Evolutionary conservation across 352 stramenopile species (phyloP).

Genomic region (Globisporangium mamillatum): DNA sequence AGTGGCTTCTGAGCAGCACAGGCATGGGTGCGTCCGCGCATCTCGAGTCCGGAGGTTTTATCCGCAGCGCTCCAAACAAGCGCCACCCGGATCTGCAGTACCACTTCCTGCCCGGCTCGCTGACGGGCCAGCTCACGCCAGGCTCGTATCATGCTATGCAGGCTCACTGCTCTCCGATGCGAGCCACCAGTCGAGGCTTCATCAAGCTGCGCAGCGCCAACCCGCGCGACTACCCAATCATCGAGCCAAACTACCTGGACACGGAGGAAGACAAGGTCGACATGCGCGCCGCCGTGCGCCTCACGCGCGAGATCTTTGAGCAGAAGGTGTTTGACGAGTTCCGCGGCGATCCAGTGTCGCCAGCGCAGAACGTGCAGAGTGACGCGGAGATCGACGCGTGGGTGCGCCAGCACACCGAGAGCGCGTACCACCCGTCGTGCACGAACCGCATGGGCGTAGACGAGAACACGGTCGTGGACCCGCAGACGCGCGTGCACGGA

Average conservation of each 20-base stretch:
- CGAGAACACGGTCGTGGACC: conserved; percentile 88
- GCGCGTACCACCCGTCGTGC: conserved; percentile 88
- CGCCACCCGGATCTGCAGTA: conserved; percentile 87
- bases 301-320: conserved; percentile 88
- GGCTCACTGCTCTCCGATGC: conserved; percentile 87
- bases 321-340: conserved; percentile 84
- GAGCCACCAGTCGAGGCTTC: conserved; percentile 79
- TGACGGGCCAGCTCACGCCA: conserved; percentile 68
- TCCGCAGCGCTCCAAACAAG: conserved; percentile 75
- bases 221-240: conserved; percentile 72
- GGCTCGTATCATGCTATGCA: conserved; percentile 78
- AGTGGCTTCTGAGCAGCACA: conserved; percentile 75
- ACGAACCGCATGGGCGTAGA: conserved; percentile 87
- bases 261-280: conserved; percentile 77
- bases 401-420: conserved; percentile 82
- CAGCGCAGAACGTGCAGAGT: conserved; percentile 50
- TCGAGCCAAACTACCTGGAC: conserved; percentile 89
- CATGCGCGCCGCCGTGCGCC: conserved; percentile 68
- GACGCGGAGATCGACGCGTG: conserved; percentile 83
- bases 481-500: conserved; percentile 81
- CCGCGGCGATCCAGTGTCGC: conserved; percentile 76
- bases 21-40: conserved; percentile 78
- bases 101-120: conserved; percentile 85
- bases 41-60: conserved; percentile 86
- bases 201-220: conserved; percentile 78